Percentiles rank a stretch among this genome's conserved stretches.
Conservation (phyloP, 208 protist species). For the Trypanosoma cruzi region DNA sequence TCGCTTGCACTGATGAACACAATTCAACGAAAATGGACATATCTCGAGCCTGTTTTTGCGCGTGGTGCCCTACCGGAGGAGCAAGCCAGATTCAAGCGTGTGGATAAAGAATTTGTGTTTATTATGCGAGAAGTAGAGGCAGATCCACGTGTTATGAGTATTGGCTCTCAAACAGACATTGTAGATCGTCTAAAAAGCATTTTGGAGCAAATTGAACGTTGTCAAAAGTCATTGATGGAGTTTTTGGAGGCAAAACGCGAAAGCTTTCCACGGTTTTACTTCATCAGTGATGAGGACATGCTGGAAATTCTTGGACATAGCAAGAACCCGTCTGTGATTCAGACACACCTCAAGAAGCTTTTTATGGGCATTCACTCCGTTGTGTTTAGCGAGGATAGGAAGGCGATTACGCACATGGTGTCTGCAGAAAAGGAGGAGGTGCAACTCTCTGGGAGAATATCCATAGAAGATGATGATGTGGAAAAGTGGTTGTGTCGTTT, state of each 20-base stretch:
- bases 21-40: conserved; percentile 98
- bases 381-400: conserved; percentile 77
- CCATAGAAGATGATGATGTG: conserved; percentile 85
- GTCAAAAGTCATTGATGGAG: conserved; percentile 96
- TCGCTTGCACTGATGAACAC: conserved; percentile 89
- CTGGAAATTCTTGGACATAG: conserved; percentile 98
- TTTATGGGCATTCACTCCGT: conserved; percentile 95
- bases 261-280: conserved; percentile 97
- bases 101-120: conserved; percentile 96
- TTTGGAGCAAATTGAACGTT: conserved; percentile 96
- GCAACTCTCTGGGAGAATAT: conserved; percentile 57
- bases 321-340: conserved; percentile 90
- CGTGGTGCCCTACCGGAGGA: conserved; percentile 96
- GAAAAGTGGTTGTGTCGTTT: conserved; percentile 94
- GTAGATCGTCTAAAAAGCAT: conserved; percentile 90
- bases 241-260: conserved; percentile 98
- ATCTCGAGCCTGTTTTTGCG: conserved; percentile 98
- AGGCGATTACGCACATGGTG: conserved; percentile 90
- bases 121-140: conserved; percentile 92
- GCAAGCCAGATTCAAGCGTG: conserved; percentile 94
- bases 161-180: conserved; percentile 82
- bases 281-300: conserved; percentile 98
- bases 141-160: conserved; percentile 92
- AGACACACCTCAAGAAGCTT: conserved; percentile 93
- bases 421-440: conserved; percentile 90